Evolutionary conservation across 2,329 filamentous ascomycete species (phyloP), one percentile per base, ranked within the genome.

Genomic region (Epichloe bromicola): DNA sequence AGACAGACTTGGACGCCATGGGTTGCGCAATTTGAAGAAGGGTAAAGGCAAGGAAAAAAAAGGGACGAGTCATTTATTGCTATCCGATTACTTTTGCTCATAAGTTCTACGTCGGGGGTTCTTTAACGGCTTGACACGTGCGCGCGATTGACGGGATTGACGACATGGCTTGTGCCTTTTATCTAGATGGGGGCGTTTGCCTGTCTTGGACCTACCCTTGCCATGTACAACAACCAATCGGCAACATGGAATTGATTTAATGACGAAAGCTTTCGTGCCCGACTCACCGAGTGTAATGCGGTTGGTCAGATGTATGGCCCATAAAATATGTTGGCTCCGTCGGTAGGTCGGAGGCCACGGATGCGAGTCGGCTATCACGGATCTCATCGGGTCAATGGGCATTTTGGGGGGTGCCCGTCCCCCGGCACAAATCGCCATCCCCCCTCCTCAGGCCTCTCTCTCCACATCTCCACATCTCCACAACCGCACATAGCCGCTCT

Each of bases 351-450:
- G 33, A 17, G 12, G 48, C 30, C 2, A 40, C 14, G 48, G 40
- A 7, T 34, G 23, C 48, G 48, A 33, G 20, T 48, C 54, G 51
- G 51, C 45, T 51, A 46, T 36, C 34, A 41, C 56, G 54, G 54
- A 50, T 55, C 55, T 49, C 26, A 56, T 42, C 56, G 55, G 54
- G 51, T 53, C 48, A 53, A 53, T 43, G 45, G 50, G 20, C 23
- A 8, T 26, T 7, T 7, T 1, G 11, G 17, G 36, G 33, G 33
- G 15, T 1, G 14, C 37, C 3, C 6, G 8, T 8, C 26, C 3
- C 26, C 7, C 26, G 0, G 23, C 23, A 8, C 23, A 26, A 26
- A 8, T 30, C 26, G 8, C 8, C 26, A 30, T 30, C 26, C 6
- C 26, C 23, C 8, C 30, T 11, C 30, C 10, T 30, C 30, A 1